phyloP scores from a whole-genome alignment of 2,329 filamentous ascomycete species.

The Pseudogymnoascus sp. region DNA sequence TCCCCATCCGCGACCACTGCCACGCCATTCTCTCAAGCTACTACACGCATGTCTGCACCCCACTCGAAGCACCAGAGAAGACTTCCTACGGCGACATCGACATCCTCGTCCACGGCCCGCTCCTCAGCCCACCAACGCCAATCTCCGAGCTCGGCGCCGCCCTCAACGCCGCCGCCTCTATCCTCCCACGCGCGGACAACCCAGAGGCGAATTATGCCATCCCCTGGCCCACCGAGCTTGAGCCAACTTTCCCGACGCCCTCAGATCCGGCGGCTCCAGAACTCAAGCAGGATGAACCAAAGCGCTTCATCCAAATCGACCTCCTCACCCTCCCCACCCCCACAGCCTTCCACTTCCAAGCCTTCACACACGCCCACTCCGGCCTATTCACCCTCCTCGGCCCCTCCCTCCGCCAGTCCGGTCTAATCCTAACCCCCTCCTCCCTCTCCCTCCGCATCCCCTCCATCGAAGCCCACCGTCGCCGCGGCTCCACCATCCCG shows the following conservation, averaged over 20 bases:
- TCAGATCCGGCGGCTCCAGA: too few species aligned
- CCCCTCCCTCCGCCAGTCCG: constrained; percentile 53
- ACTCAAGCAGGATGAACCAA: not conserved
- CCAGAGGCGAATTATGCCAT: constrained; percentile 47
- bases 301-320: constrained; percentile 61
- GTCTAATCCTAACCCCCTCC: constrained; percentile 57
- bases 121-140: not conserved
- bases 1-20: constrained; percentile 40
- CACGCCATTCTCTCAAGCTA: constrained; percentile 41
- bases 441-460: constrained; percentile 60
- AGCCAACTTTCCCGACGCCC: too few species aligned
- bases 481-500: constrained; percentile 47
- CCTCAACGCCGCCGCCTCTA: constrained; percentile 25
- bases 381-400: constrained; percentile 64
- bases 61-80: constrained; percentile 65
- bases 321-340: constrained; percentile 45
- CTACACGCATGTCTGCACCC: constrained; percentile 49
- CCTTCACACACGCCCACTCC: constrained; percentile 66
- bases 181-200: constrained; percentile 22
- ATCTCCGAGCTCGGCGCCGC: not conserved
- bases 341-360: constrained; percentile 49
- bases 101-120: constrained; percentile 47
- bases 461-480: constrained; percentile 57
- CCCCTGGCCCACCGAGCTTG: constrained; percentile 40
- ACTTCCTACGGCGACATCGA: constrained; percentile 66